Percentiles rank a stretch among this genome's conserved stretches.
Evolutionary conservation across 1,284 basidiomycete genomes (phyloP).

Genomic region (Amylostereum areolatum): DNA sequence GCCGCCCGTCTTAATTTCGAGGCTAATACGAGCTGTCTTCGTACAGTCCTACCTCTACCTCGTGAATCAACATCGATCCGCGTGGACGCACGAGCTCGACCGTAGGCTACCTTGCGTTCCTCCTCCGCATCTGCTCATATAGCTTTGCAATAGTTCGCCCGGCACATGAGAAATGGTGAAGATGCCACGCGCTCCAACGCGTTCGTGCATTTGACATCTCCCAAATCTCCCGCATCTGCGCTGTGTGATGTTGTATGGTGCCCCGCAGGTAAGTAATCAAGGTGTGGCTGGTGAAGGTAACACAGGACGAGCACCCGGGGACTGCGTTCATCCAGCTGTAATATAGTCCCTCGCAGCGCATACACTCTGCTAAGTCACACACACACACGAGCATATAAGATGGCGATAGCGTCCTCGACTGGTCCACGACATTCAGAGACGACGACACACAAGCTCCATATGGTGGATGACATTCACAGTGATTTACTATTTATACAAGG

Average conservation of each 20-base stretch:
- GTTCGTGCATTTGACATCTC: not conserved
- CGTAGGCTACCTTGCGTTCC: slow-evolving; percentile 16
- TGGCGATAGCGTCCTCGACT: too few species aligned
- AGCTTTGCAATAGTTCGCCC: slow-evolving; percentile 29
- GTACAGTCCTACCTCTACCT: slow-evolving; percentile 36
- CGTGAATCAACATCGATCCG: slow-evolving; percentile 35
- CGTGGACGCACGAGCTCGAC: slow-evolving; percentile 49
- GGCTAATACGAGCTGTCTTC: not conserved
- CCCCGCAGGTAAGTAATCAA: not conserved
- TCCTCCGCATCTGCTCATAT: not conserved
- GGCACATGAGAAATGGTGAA: slow-evolving; percentile 41
- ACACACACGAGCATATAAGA: too few species aligned
- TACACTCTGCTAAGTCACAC: too few species aligned
- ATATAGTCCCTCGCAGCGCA: too few species aligned
- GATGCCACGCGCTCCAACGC: not conserved
- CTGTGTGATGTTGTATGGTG: not conserved
- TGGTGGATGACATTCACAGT: too few species aligned
- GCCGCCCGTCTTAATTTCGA: too few species aligned
- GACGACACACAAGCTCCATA: too few species aligned
- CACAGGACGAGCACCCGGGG: not conserved
- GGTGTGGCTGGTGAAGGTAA: not conserved
- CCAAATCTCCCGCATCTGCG: not conserved
- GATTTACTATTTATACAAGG: too few species aligned
- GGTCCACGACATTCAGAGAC: too few species aligned
- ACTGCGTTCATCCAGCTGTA: too few species aligned